phyloP scores from a whole-genome alignment of 495 filamentous ascomycete species.

The Penicillium arizonense region DNA sequence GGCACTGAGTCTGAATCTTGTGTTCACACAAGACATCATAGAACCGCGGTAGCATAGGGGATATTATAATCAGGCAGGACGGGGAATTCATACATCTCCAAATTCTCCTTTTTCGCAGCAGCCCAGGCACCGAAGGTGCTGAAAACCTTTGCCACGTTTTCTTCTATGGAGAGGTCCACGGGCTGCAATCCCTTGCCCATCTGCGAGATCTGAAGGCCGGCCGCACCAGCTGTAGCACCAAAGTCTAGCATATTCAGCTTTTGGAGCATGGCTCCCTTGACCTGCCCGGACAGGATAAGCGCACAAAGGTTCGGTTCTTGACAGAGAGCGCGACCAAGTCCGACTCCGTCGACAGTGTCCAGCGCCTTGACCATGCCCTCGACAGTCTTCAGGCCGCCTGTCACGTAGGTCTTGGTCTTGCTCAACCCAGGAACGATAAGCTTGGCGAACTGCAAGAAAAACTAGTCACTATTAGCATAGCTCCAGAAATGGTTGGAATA shows the following conservation, averaged over 20 bases:
- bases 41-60: no score
- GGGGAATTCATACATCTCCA: slow-evolving; percentile 1
- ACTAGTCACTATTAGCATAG: slow-evolving; percentile 13
- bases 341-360: slow-evolving; percentile 56
- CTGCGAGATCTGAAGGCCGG: slow-evolving; percentile 19
- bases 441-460: slow-evolving; percentile 67
- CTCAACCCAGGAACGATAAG: slow-evolving; percentile 52
- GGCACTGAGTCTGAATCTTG: no score
- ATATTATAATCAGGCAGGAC: slow-evolving; percentile 10
- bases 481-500: neutral
- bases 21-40: no score
- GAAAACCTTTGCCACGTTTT: slow-evolving; percentile 7
- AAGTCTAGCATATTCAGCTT: slow-evolving; percentile 46
- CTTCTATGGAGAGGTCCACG: slow-evolving; percentile 10
- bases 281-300: slow-evolving; percentile 47
- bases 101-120: neutral
- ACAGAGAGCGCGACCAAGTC: slow-evolving; percentile 51
- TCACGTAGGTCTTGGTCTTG: slow-evolving; percentile 57
- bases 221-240: slow-evolving; percentile 40
- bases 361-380: slow-evolving; percentile 61
- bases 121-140: slow-evolving; percentile 2
- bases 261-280: slow-evolving; percentile 44
- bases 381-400: slow-evolving; percentile 60
- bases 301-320: slow-evolving; percentile 51
- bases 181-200: slow-evolving; percentile 12